Percentiles rank a stretch among this genome's conserved stretches.
Conservation (phyloP, 345 rosid genomes). For the Linum lewisii region DNA sequence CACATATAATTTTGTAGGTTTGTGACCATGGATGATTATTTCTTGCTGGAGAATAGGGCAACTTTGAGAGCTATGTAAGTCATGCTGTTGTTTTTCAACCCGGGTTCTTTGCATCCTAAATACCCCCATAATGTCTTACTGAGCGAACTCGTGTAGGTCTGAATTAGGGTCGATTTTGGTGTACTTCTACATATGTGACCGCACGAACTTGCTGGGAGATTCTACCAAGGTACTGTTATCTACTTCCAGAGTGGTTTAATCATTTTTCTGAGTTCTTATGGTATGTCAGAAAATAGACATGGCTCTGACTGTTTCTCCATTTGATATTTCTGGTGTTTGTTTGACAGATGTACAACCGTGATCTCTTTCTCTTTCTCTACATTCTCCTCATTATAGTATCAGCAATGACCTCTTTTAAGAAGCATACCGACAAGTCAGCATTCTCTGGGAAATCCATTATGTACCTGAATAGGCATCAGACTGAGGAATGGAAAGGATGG, state of each 20-base stretch:
- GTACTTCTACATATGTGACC: conserved; percentile 77
- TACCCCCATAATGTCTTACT: conserved; percentile 9
- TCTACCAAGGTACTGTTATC: conserved; percentile 58
- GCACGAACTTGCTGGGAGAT: conserved; percentile 61
- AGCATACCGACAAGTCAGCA: conserved; percentile 66
- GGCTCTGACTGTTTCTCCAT: conserved; percentile 7
- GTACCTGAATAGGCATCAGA: conserved; percentile 87
- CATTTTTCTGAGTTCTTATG: neutral
- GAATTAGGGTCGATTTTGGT: conserved; percentile 68
- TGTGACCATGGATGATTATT: conserved; percentile 79
- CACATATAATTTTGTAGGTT: conserved; percentile 40
- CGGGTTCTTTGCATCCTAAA: neutral
- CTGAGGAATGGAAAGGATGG: conserved; percentile 99
- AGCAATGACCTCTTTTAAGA: conserved; percentile 77
- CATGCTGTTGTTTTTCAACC: conserved; percentile 1
- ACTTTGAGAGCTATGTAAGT: conserved; percentile 85
- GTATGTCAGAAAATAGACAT: neutral
- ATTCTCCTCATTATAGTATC: conserved; percentile 79
- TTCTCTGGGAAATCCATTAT: conserved; percentile 68
- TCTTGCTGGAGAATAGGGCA: conserved; percentile 82
- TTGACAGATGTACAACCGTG: conserved; percentile 85
- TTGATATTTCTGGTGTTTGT: conserved; percentile 14
- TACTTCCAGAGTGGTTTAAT: conserved; percentile 3
- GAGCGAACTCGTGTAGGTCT: conserved; percentile 44
- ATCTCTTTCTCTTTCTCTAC: conserved; percentile 85